Percentiles rank a stretch among this genome's conserved stretches.
phyloP scores from a whole-genome alignment of 2,329 filamentous ascomycete genomes.

The Coleophoma crateriformis region DNA sequence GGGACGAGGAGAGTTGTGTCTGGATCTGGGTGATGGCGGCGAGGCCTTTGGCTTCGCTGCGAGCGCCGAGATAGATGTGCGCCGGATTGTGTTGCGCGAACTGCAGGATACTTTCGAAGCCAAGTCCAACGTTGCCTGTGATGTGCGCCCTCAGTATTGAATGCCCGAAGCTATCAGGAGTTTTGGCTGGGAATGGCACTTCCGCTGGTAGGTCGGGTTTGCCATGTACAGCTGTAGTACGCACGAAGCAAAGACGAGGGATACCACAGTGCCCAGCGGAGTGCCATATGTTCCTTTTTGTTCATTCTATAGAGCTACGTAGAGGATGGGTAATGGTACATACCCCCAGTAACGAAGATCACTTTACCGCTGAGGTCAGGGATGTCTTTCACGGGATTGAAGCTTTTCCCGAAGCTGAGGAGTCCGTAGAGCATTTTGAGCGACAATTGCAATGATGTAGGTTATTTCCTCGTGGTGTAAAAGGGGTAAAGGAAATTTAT shows the following conservation, averaged over 20 bases:
- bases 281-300: neutral
- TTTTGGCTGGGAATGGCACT: too few species aligned
- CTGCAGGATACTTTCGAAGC: slow-evolving; percentile 33
- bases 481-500: too few species aligned
- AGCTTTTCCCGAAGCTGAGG: slow-evolving; percentile 6
- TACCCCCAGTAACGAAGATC: slow-evolving; percentile 40
- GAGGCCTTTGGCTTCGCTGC: slow-evolving; percentile 29
- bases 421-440: slow-evolving; percentile 6
- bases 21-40: slow-evolving; percentile 33
- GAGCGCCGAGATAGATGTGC: slow-evolving; percentile 32
- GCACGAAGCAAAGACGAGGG: neutral
- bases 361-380: slow-evolving; percentile 33
- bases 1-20: slow-evolving; percentile 13
- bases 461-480: too few species aligned
- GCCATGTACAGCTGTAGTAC: neutral
- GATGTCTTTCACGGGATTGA: slow-evolving; percentile 24
- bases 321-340: neutral
- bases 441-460: too few species aligned
- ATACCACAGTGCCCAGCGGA: neutral
- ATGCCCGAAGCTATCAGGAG: too few species aligned
- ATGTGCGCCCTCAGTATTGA: too few species aligned
- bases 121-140: slow-evolving; percentile 34
- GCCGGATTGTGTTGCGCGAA: slow-evolving; percentile 34
- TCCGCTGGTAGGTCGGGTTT: neutral
- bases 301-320: too few species aligned